Base-by-base conservation (phyloP, 176 grass and related monocot genomes). In the Otatea glauca region DNA sequence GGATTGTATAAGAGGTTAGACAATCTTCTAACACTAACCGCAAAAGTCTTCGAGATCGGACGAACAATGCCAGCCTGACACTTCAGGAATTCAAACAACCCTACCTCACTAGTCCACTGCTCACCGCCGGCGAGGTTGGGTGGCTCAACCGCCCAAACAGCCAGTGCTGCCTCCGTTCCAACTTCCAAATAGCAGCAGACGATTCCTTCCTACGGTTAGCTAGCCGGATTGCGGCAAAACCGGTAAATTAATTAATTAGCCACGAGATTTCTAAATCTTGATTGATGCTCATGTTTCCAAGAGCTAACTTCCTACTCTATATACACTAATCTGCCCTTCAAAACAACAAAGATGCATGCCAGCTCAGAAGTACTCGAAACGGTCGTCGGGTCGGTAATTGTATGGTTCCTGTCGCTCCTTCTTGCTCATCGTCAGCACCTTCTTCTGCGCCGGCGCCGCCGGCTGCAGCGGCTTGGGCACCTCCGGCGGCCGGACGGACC, bases 401-500 rank as follows among this genome's bases (percentile, higher is more conserved):
- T 76, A 91, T 20, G 92, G 86, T 51, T 88, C 88, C 63, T 84
- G 86, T 58, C 84, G 71, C 42, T 92, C 90, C 83, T 92, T 94
- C 80, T 75, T 91, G 82, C 83, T 91, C 79, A 80, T 66, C 73
- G 79, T 15, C 69, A 68, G n/a, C 74, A 73, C 63, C 81, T 80
- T 83, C 61, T 58, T 89, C 69, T 42, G 24, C 72, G 72, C 79
- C 32, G 39, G 18, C 27, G 14, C 5, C 45, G 54, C 23, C 34
- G 44, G 4, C 51, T 53, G 56, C 32, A 18, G 5, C 34, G 79
- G 79, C 71, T 79, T 76, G 0, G 92, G 90, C 32, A 94, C 90
- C 74, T 97, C 92, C 3, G 94, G 94, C 2, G 94, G 94, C 15
- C 80, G 91, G 37, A 97, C 88, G 12, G 94, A 94, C 88, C 94